Conservation (phyloP, 2,329 filamentous ascomycete genomes). For the Penicillium sp. region DNA sequence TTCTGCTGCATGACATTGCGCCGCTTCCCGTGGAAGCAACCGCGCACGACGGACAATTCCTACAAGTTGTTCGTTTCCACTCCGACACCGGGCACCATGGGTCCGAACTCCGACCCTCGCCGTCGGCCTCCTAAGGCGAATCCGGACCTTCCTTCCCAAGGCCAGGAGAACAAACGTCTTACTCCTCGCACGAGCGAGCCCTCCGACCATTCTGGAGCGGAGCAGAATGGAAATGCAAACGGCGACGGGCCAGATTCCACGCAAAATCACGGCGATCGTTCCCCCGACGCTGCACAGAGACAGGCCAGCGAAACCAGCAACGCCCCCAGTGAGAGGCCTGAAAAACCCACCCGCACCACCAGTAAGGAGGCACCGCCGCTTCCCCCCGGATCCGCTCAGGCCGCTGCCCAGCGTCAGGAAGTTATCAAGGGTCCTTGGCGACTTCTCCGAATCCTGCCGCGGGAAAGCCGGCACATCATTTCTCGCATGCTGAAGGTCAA, state of each 20-base stretch:
- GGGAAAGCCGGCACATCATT: slow-evolving; percentile 86
- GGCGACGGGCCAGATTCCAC: slow-evolving; percentile 18
- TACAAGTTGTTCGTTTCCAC: slow-evolving; percentile 88
- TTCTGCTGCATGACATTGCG: slow-evolving; percentile 98
- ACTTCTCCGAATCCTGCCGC: slow-evolving; percentile 76
- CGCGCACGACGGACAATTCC: slow-evolving; percentile 84
- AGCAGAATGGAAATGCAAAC: slow-evolving; percentile 19
- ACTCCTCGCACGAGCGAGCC: slow-evolving; percentile 21
- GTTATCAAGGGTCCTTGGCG: slow-evolving; percentile 91
- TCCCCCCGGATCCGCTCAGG: slow-evolving; percentile 25
- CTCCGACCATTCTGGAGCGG: slow-evolving; percentile 16
- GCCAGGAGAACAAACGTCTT: slow-evolving; percentile 24
- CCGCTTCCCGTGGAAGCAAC: slow-evolving; percentile 95
- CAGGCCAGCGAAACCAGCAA: slow-evolving; percentile 24
- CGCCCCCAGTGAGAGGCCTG: slow-evolving; percentile 2
- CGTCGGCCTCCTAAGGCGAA: slow-evolving; percentile 37
- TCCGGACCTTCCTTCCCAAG: slow-evolving; percentile 32
- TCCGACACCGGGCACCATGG: slow-evolving; percentile 65
- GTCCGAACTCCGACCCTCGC: slow-evolving; percentile 40
- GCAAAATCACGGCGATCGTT: slow-evolving; percentile 26
- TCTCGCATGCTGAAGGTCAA: slow-evolving; percentile 89
- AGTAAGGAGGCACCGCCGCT: slow-evolving; percentile 41
- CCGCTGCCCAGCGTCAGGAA: slow-evolving; percentile 52
- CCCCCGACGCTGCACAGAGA: slow-evolving; percentile 28
- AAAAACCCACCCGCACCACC: slow-evolving; percentile 34